Conservation (phyloP, 305 asterid genomes). For the Solanum hybrid region DNA sequence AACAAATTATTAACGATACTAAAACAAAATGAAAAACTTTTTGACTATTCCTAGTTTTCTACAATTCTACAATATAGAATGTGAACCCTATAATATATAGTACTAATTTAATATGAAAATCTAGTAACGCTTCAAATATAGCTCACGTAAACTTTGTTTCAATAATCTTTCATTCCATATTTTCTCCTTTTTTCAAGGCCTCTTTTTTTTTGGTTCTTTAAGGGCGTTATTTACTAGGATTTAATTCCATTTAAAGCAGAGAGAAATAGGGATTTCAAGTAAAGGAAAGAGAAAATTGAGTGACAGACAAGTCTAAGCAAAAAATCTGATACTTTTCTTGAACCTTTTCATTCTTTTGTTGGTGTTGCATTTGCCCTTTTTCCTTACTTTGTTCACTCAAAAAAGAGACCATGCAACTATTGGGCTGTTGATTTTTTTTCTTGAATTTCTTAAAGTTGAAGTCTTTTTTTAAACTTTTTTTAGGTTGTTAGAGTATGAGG, state of each 20-base stretch:
- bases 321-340: constrained; percentile 30
- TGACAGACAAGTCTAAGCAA: background rate
- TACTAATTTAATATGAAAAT: background rate
- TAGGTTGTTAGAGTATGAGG: too few species aligned
- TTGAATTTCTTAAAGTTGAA: background rate
- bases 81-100: background rate
- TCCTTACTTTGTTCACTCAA: background rate
- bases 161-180: background rate
- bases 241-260: background rate
- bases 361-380: background rate
- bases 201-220: background rate
- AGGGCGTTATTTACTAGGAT: background rate
- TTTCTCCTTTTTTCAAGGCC: background rate
- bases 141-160: background rate
- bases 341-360: background rate
- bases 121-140: background rate
- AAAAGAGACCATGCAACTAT: background rate
- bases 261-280: background rate
- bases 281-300: background rate
- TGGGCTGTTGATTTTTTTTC: background rate
- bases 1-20: background rate
- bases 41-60: background rate
- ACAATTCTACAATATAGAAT: background rate
- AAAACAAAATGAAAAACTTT: background rate
- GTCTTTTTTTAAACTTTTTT: background rate